Percentiles rank a stretch among this genome's conserved stretches.
Conservation (phyloP, 176 grass and related monocot genomes). For the Saccharum officinarum region DNA sequence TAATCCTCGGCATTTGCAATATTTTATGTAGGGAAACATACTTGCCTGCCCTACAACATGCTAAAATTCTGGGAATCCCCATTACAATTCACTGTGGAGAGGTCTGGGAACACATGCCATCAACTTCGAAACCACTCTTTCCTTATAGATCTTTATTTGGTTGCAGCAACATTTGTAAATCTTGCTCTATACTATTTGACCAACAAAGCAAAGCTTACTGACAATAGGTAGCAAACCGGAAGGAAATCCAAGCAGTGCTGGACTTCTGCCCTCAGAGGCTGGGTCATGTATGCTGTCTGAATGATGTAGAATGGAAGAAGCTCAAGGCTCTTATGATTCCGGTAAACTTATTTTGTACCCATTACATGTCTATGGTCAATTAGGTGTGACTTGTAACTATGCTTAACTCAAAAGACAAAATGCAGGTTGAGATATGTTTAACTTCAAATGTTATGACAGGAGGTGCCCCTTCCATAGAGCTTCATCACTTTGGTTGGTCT, state of each 20-base stretch:
- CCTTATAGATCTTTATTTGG: conserved; percentile 9
- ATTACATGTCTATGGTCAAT: conserved; percentile 14
- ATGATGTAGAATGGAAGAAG: conserved; percentile 70
- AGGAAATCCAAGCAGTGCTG: conserved; percentile 80
- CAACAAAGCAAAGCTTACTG: conserved; percentile 46
- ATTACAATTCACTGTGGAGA: conserved; percentile 91
- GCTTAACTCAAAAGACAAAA: conserved; percentile 22
- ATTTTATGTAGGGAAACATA: conserved; percentile 73
- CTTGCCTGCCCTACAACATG: conserved; percentile 80
- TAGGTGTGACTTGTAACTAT: neutral
- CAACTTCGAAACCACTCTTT: conserved; percentile 3
- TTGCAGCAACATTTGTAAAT: conserved; percentile 9
- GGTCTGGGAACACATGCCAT: conserved; percentile 38
- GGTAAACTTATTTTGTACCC: conserved; percentile 37
- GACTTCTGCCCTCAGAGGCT: conserved; percentile 79
- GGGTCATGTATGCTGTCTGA: conserved; percentile 88
- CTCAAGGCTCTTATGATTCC: conserved; percentile 69
- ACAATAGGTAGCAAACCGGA: conserved; percentile 75
- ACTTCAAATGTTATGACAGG: conserved; percentile 95
- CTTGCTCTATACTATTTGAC: conserved; percentile 30
- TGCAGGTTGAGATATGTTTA: conserved; percentile 90
- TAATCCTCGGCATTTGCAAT: neutral
- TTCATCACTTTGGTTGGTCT: conserved; percentile 82
- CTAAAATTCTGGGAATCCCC: conserved; percentile 77
- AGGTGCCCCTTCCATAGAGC: conserved; percentile 59